Percentiles rank a stretch among this genome's conserved stretches.
These are phyloP conservation scores for Carnegiea gigantea DNA, from an alignment of 179 eudicot species.

Conservation along the genomic window DNA sequence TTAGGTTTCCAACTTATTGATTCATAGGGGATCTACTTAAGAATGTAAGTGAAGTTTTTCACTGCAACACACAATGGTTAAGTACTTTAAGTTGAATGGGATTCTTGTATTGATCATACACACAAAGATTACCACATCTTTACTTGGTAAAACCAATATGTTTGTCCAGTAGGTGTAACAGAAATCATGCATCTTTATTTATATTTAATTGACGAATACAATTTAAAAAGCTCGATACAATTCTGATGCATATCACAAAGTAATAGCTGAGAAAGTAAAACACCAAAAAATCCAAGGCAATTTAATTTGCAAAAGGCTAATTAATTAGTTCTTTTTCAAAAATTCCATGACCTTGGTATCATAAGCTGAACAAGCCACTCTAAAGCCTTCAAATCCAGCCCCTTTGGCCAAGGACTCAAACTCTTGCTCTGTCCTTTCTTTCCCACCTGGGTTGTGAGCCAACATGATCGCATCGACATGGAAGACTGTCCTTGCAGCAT, in stretches of 20 bases:
- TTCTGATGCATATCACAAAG: background rate
- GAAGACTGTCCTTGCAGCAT: slow-evolving; percentile 33
- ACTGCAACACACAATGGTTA: too few relatives aligned
- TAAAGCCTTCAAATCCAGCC: slow-evolving; percentile 45
- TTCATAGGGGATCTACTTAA: too few relatives aligned
- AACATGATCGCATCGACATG: slow-evolving; percentile 42
- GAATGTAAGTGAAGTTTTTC: too few relatives aligned
- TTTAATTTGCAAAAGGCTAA: background rate
- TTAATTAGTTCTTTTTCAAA: slow-evolving; percentile 33
- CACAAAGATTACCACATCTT: too few relatives aligned
- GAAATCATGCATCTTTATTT: background rate
- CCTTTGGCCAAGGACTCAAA: slow-evolving; percentile 46
- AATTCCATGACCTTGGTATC: slow-evolving; percentile 51
- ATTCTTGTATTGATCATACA: too few relatives aligned
- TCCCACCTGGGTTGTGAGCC: slow-evolving; percentile 52
- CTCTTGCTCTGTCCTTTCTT: slow-evolving; percentile 59
- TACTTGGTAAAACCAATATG: too few relatives aligned
- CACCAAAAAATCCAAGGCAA: background rate
- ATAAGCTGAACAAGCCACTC: slow-evolving; percentile 36
- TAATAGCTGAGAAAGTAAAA: background rate
- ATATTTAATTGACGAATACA: background rate
- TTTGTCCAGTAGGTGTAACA: too few relatives aligned
- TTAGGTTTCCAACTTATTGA: too few relatives aligned
- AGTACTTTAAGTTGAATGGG: too few relatives aligned
- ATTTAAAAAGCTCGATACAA: background rate